These are phyloP conservation scores for Pestalotiopsis sp. DNA, from an alignment of 2,329 filamentous ascomycete genomes.

Conservation along the genomic window DNA sequence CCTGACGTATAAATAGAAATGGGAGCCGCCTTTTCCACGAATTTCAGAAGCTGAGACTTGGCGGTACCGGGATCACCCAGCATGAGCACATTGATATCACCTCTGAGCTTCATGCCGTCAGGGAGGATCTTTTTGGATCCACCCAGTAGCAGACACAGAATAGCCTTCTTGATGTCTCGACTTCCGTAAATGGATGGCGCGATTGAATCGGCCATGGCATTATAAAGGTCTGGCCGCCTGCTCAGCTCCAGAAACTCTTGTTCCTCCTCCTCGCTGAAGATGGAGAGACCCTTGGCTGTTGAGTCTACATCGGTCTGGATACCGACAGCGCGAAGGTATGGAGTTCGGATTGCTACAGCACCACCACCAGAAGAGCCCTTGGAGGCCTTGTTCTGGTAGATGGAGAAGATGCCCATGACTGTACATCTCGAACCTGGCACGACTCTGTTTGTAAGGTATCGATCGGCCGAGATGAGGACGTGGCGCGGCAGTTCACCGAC, in stretches of 20 bases:
- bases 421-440: slow-evolving; percentile 94
- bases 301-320: slow-evolving; percentile 91
- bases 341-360: slow-evolving; percentile 92
- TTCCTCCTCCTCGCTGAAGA: slow-evolving; percentile 94
- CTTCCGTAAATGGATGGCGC: slow-evolving; percentile 98
- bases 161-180: slow-evolving; percentile 94
- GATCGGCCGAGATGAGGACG: slow-evolving; percentile 93
- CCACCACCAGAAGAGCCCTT: slow-evolving; percentile 71
- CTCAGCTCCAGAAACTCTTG: slow-evolving; percentile 95
- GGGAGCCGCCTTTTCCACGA: slow-evolving; percentile 93
- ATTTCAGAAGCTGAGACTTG: slow-evolving; percentile 96
- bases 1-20: slow-evolving; percentile 99
- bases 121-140: slow-evolving; percentile 97
- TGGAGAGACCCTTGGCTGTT: slow-evolving; percentile 79
- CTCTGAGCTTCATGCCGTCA: slow-evolving; percentile 95
- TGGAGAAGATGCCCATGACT: slow-evolving; percentile 96
- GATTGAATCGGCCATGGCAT: slow-evolving; percentile 86
- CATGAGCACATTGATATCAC: slow-evolving; percentile 96
- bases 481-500: slow-evolving; percentile 95
- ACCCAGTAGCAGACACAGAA: slow-evolving; percentile 88
- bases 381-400: slow-evolving; percentile 89
- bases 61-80: slow-evolving; percentile 97
- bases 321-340: slow-evolving; percentile 89
- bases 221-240: slow-evolving; percentile 88
- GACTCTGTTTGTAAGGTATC: slow-evolving; percentile 92